Base-by-base conservation (phyloP, 345 rosid species). In the Hibiscus tridactylites region DNA sequence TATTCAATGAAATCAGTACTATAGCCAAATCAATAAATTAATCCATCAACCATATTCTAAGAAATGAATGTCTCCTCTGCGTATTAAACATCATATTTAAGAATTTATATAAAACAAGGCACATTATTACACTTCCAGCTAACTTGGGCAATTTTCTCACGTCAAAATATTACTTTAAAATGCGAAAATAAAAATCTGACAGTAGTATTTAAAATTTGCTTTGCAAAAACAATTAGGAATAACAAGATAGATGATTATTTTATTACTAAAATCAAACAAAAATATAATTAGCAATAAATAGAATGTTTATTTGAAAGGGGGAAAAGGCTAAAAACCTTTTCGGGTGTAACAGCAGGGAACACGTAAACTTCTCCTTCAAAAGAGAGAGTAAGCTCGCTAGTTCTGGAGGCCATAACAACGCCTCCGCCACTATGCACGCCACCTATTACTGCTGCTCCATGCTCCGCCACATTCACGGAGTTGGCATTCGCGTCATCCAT, bases 321-420 rank as follows among this genome's bases (percentile, higher is more conserved):
- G 8, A 6, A 53, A 58, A 11, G 12, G 16, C 7, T 58, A 26
- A 73, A 35, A 52, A 86, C 94, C 86, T 84, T 87, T 72, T 84
- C 87, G 33, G 88, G 83, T 15, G 91, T 83, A 77, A 85, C 90
- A 56, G 88, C 85, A 67, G 87, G 88, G 78, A 87, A 89, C 61
- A 89, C 94, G 71, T 81, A 89, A 60, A 87, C 94, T 73, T 89
- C 91, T 73, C 94, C 94, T 83, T 87, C 90, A 61, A 89, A 87
- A 35, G 91, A 87, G 49, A 89, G 87, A 70, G 90, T 85, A 16
- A 89, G 90, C 81, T 89, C 91, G 76, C 90, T 87, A 15, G 82
- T 81, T 76, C 90, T 84, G 67, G 91, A 82, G 39, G 86, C 78
- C 73, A 70, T 67, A 73, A 79, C 82, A 28, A 75, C 70, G 12